Conservation (phyloP, 1,284 basidiomycete species). For the Ceratobasidium sp. region DNA sequence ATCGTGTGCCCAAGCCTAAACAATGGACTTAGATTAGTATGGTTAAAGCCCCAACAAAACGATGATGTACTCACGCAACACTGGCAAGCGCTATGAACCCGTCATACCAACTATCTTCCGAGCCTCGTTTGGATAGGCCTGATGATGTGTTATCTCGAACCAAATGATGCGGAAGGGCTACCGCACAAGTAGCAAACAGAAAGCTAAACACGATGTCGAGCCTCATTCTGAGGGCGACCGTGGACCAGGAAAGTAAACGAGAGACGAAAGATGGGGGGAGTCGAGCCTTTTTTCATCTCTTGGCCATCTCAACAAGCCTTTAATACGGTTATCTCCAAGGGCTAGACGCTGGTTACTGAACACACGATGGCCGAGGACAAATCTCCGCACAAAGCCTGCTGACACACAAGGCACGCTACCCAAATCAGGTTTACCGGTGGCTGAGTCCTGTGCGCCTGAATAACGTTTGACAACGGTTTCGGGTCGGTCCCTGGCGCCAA, state of each 20-base stretch:
- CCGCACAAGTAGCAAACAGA: background rate
- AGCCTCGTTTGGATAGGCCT: background rate
- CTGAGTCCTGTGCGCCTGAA: too few species aligned
- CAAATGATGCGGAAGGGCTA: conserved; percentile 12
- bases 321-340: background rate
- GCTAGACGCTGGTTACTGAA: conserved; percentile 6
- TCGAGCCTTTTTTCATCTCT: background rate
- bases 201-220: background rate
- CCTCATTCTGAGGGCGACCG: background rate
- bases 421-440: background rate
- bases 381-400: background rate
- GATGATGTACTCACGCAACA: background rate
- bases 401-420: background rate
- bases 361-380: background rate
- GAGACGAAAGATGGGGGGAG: background rate
- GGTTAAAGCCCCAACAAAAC: background rate
- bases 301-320: background rate
- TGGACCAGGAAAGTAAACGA: background rate
- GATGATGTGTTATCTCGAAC: too few species aligned
- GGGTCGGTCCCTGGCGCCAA: background rate
- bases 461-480: too few species aligned
- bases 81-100: background rate
- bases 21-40: background rate
- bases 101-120: background rate
- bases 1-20: background rate